Conservation (phyloP, 805 yeast genomes). For the Zygosaccharomyces siamensis region DNA sequence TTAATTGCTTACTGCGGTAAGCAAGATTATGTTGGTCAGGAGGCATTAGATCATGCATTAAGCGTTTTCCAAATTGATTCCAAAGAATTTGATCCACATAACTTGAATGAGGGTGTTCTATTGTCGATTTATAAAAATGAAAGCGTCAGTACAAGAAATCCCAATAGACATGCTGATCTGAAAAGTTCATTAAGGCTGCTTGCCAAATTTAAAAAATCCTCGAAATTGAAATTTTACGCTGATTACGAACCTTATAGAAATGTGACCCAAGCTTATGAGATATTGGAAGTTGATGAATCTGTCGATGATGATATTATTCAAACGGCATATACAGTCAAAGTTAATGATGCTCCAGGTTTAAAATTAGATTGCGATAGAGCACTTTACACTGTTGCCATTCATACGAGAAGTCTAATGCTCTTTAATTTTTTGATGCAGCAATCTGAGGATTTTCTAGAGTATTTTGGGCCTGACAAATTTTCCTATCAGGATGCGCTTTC, state of each 20-base stretch:
- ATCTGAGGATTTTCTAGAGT: constrained; percentile 28
- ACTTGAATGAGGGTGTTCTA: constrained; percentile 29
- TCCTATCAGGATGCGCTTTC: constrained; percentile 42
- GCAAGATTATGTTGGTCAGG: constrained; percentile 49
- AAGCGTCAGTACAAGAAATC: constrained; percentile 9
- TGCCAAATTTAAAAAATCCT: constrained; percentile 39
- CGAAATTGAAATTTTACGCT: constrained; percentile 34
- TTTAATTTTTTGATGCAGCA: constrained; percentile 47
- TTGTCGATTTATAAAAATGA: constrained; percentile 35
- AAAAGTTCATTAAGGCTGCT: constrained; percentile 40
- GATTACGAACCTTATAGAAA: constrained; percentile 42
- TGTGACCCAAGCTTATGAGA: constrained; percentile 48
- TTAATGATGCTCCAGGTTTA: constrained; percentile 46
- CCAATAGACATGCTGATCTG: constrained; percentile 24
- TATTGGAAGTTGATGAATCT: constrained; percentile 45
- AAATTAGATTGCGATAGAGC: constrained; percentile 47
- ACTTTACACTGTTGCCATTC: constrained; percentile 54
- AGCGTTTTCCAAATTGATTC: constrained; percentile 35
- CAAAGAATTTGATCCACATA: constrained; percentile 16
- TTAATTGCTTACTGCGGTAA: constrained; percentile 47
- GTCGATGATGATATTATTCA: constrained; percentile 68
- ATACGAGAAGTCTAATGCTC: constrained; percentile 53
- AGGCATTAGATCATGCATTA: constrained; percentile 42
- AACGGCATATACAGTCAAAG: constrained; percentile 66
- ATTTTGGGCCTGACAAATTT: constrained; percentile 26